These are phyloP conservation scores for Eucalyptus shirleyi DNA, from an alignment of 345 rosid genomes.

Conservation along the genomic window DNA sequence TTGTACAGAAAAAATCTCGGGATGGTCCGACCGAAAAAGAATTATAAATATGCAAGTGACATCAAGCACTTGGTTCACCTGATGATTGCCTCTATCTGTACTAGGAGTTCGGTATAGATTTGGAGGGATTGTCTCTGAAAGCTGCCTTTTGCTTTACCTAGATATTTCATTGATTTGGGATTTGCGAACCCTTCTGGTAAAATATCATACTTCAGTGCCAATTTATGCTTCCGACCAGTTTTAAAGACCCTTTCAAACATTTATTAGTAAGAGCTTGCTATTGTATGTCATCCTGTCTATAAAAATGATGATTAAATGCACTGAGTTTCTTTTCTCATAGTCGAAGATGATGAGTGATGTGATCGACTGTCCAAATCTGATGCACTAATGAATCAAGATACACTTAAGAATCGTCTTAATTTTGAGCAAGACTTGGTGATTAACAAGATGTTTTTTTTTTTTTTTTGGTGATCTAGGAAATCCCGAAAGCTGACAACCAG, in stretches of 20 bases:
- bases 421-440: background rate
- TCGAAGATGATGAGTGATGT: background rate
- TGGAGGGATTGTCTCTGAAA: background rate
- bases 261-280: background rate
- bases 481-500: accelerated
- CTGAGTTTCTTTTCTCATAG: background rate
- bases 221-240: background rate
- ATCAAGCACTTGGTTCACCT: background rate
- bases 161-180: background rate
- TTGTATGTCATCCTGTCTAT: background rate
- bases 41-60: background rate
- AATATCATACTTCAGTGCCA: background rate
- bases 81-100: background rate
- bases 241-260: background rate
- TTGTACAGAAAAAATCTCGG: background rate
- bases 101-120: background rate
- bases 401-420: no score
- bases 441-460: no score
- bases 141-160: background rate
- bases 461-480: accelerated
- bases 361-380: background rate
- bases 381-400: background rate
- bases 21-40: background rate
- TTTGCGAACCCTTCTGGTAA: background rate
- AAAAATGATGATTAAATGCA: background rate